Base-by-base conservation (phyloP, 768 basidiomycete genomes). In the Tylopilus plumbeoviolaceoides region DNA sequence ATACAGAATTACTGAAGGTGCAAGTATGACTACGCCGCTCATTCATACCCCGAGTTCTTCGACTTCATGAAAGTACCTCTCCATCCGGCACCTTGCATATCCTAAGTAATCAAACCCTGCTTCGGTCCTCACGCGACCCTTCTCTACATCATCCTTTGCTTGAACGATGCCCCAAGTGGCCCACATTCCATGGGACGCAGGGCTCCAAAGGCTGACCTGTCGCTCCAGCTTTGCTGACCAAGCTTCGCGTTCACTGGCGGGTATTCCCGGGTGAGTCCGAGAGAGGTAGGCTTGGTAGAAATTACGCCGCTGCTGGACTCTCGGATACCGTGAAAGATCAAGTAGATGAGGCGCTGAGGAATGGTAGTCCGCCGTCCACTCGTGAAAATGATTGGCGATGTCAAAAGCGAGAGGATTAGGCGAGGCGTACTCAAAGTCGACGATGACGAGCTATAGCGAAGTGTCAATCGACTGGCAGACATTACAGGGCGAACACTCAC, bases 351-450 rank as follows among this genome's bases (percentile, higher is more conserved):
- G 89, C 0, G 75, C 78, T 5, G 78, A 63, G 35, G 75, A 77
- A 65, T 90, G 87, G 69, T 98, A 98, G 70, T 97, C 79, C 15
- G 91, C 87, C 18, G 90, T 91, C 95, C 97, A 98, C 72, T 98
- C 97, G 65, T 91, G 87, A 72, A 95, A 97, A 70, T 95, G 93
- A 69, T 95, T 95, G 51, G 89, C 95, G 60, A 99, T 94, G 66
- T 99, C 97, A 70, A 85, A 97, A 4, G 91, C 90, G 4, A 93
- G 84, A 23, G 95, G 87, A 64, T 98, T 98, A 5, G 90, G 87
- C 0, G 86, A 79, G 14, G 95, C 92, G 66, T 99, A 99, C 73
- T 99, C 97, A 66, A 98, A 98, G 72, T 99, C 97, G 57, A 97
- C 93, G 33, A 95, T 90, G 66, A 95, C 89, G 57, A 95, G 84